Evolutionary conservation across 2,329 filamentous ascomycete species (phyloP).

Genomic region (Aphanocladium album): DNA sequence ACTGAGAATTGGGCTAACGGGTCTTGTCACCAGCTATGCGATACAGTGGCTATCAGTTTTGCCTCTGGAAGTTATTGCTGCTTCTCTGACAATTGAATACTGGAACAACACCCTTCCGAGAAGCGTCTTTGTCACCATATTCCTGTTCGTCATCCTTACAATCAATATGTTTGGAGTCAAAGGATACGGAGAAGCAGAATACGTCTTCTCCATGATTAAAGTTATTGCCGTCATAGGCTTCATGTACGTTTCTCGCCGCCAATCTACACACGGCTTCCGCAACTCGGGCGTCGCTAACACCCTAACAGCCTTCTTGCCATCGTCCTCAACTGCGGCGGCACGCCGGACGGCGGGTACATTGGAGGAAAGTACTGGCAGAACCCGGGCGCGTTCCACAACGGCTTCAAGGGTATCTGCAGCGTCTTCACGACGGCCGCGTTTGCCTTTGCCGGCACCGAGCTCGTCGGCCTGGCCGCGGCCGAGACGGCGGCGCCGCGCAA

Average conservation of each 20-base stretch:
- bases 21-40: constrained; percentile 58
- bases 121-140: constrained; percentile 77
- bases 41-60: constrained; percentile 82
- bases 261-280: background rate
- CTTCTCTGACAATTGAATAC: constrained; percentile 76
- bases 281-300: constrained; percentile 2
- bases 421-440: constrained; percentile 67
- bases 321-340: constrained; percentile 71
- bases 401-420: constrained; percentile 68
- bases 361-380: constrained; percentile 65
- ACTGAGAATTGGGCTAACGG: background rate
- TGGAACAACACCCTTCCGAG: constrained; percentile 64
- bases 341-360: constrained; percentile 62
- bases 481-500: constrained; percentile 67
- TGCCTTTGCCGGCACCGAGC: constrained; percentile 62
- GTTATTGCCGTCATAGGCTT: constrained; percentile 82
- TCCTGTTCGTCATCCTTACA: constrained; percentile 66
- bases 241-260: constrained; percentile 52
- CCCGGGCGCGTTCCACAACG: constrained; percentile 73
- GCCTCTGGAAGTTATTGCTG: constrained; percentile 81
- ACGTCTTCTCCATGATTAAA: constrained; percentile 81
- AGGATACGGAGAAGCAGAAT: constrained; percentile 86
- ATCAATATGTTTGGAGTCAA: constrained; percentile 90
- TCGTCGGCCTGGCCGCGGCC: constrained; percentile 64
- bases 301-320: constrained; percentile 63